phyloP scores from a whole-genome alignment of 805 yeast species.

The Pichia nanzhaoensis region DNA sequence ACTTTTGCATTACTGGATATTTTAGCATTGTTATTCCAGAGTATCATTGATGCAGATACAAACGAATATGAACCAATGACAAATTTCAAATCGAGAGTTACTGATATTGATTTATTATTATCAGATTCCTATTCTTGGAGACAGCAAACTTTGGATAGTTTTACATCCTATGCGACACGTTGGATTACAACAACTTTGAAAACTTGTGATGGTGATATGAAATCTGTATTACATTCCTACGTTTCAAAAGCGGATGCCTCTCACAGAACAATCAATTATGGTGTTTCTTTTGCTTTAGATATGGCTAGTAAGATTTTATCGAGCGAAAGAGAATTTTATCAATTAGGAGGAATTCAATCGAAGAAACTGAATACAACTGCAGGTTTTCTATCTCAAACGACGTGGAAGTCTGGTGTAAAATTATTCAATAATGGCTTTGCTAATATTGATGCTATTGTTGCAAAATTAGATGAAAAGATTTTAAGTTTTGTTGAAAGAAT shows the following conservation, averaged over 20 bases:
- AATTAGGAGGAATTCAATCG: constrained; percentile 30
- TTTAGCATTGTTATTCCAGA: constrained; percentile 66
- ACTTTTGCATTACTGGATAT: constrained; percentile 78
- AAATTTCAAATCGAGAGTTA: constrained; percentile 39
- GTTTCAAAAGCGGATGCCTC: constrained; percentile 37
- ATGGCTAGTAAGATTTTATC: constrained; percentile 73
- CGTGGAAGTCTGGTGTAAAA: constrained; percentile 44
- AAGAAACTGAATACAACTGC: constrained; percentile 52
- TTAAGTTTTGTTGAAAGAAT: constrained; percentile 7
- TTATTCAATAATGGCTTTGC: constrained; percentile 26
- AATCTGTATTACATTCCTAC: constrained; percentile 72
- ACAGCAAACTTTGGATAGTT: constrained; percentile 50
- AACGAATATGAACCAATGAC: constrained; percentile 83
- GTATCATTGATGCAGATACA: constrained; percentile 76
- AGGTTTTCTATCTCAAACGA: constrained; percentile 67
- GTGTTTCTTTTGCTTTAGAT: constrained; percentile 86
- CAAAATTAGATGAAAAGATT: constrained; percentile 11
- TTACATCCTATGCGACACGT: constrained; percentile 49
- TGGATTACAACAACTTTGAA: constrained; percentile 62
- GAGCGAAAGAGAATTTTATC: constrained; percentile 57
- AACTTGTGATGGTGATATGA: constrained; percentile 65
- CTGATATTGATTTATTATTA: constrained; percentile 48
- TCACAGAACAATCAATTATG: constrained; percentile 47
- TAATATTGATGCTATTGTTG: constrained; percentile 27
- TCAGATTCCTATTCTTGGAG: constrained; percentile 80